Base-by-base conservation (phyloP, 169 alveolate species). In the Plasmodium inui region DNA sequence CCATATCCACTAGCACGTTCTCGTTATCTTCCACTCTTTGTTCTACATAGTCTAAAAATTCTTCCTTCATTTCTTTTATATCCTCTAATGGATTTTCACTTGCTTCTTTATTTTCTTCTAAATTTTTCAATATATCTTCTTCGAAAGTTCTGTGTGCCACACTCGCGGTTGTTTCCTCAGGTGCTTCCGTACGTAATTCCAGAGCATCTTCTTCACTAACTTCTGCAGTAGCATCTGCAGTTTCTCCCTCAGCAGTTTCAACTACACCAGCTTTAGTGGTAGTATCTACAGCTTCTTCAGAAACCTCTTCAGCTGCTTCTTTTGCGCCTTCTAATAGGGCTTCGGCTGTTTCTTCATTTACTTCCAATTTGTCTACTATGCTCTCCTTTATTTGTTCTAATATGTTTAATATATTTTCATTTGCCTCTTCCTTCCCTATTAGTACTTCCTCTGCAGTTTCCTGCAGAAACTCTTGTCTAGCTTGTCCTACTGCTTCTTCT, bases 311-410 rank as follows among this genome's bases (percentile, higher is more conserved):
- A n/a, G 76, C 39, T 4, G 76, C 14, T 22, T 67, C 34, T 67
- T 26, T 41, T 67, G 37, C 41, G n/a, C 30, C 7, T 26, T 26
- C 37, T 6, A 67, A 67, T 26, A 22, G 9, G n/a, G 12, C 17
- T 67, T 67, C 76, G 37, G 19, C 5, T 19, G 37, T 3, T 44
- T 34, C 84, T 34, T 37, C 84, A 32, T 22, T 30, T 6, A n/a
- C 84, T 5, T 79, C 84, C 8, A 79, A 41, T 37, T 79, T 79
- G 5, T 41, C 50, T n/a, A 30, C 3, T 79, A 79, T 37, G 70
- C 8, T 79, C 17, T 79, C 84, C 19, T 41, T 41, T 79, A 79
- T 41, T 39, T 79, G 73, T 79, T 79, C 84, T 34, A 79, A 41
- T 22, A 39, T 1, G 55, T 41, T 28, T 10, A 79, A 41, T 79